Percentiles rank a stretch among this genome's conserved stretches.
Conservation (phyloP, 331 rosid genomes). For the Acacia concinna region DNA sequence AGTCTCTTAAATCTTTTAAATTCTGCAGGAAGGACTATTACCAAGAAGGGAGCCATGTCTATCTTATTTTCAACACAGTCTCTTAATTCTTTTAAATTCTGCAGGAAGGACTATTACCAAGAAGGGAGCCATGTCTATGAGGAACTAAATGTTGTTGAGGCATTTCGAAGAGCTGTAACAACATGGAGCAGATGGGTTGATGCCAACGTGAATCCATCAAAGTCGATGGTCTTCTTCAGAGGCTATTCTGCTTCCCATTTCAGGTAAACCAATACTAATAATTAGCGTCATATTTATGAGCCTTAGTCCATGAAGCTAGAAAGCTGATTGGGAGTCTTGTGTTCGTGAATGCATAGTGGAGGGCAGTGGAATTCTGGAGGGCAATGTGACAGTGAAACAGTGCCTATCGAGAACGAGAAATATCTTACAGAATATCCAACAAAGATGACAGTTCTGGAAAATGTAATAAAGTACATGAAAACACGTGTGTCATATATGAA, state of each 20-base stretch:
- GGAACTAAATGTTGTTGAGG: constrained; percentile 83
- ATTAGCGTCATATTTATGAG: neutral
- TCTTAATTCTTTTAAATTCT: neutral
- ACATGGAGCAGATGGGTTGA: constrained; percentile 98
- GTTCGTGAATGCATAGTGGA: constrained; percentile 65
- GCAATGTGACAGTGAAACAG: constrained; percentile 71
- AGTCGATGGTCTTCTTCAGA: constrained; percentile 74
- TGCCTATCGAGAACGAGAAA: constrained; percentile 71
- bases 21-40: constrained; percentile 82
- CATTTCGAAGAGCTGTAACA: constrained; percentile 85
- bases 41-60: constrained; percentile 96
- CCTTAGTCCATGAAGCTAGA: neutral
- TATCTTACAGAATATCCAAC: constrained; percentile 62
- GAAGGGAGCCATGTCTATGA: constrained; percentile 90
- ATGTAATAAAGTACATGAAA: constrained; percentile 77
- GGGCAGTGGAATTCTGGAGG: constrained; percentile 99
- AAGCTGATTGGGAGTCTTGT: constrained; percentile 15
- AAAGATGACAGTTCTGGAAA: constrained; percentile 77
- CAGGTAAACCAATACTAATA: constrained; percentile 48
- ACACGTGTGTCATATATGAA: constrained; percentile 72
- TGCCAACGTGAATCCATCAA: constrained; percentile 61
- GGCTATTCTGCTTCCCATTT: constrained; percentile 96
- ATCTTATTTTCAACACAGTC: too few relatives aligned
- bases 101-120: constrained; percentile 93
- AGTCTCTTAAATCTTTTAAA: neutral